A percentile compares a stretch with the other conserved stretches of the same genome.
Conservation (phyloP, 352 stramenopile species). For the Globisporangium mamillatum region DNA sequence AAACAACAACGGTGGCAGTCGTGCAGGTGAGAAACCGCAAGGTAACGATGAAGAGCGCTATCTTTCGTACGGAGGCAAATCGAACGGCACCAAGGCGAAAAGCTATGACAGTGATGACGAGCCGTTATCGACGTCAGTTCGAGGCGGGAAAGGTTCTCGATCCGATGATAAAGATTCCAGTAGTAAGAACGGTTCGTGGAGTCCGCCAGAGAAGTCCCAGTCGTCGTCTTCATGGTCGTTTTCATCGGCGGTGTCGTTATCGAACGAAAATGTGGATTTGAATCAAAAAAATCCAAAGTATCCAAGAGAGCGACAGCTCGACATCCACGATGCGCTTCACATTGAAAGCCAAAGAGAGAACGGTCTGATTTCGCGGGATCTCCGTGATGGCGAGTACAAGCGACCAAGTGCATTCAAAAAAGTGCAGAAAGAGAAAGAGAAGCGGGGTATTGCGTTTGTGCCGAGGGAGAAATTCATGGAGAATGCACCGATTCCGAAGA, state of each 20-base stretch:
- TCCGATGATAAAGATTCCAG: background rate
- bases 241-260: conserved; percentile 1
- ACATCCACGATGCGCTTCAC: conserved; percentile 57
- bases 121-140: conserved; percentile 1
- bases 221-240: conserved; percentile 7
- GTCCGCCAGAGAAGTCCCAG: background rate
- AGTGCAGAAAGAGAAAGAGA: conserved; percentile 38
- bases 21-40: background rate
- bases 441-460: conserved; percentile 38
- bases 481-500: conserved; percentile 51
- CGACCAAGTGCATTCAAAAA: conserved; percentile 57
- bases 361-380: conserved; percentile 27
- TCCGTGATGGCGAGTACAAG: conserved; percentile 35
- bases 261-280: conserved; percentile 8
- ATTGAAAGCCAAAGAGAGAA: conserved; percentile 37
- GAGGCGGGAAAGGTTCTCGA: conserved; percentile 5
- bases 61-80: conserved; percentile 44
- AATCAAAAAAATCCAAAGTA: conserved; percentile 22
- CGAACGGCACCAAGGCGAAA: conserved; percentile 16
- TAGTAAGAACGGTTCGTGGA: background rate
- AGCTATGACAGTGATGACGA: conserved; percentile 14
- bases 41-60: conserved; percentile 20
- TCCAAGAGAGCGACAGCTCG: conserved; percentile 44
- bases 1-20: background rate
- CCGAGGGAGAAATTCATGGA: conserved; percentile 43